Evolutionary conservation across 2,329 filamentous ascomycete species (phyloP), one percentile per base, ranked within the genome.

Genomic region (Hypocrella siamensis): DNA sequence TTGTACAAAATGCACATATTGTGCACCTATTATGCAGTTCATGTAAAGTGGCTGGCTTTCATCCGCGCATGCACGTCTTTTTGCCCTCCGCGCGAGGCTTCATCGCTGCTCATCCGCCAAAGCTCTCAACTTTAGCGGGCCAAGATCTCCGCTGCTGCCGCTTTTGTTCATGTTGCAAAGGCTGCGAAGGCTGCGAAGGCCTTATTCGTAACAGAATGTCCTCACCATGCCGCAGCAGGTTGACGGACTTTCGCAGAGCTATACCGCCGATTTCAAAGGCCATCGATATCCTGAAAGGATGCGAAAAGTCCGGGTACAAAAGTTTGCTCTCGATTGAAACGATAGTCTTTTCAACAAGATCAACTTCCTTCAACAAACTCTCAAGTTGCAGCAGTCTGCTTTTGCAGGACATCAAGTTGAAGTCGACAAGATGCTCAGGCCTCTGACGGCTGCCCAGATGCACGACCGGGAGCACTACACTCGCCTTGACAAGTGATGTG

Each of bases 271-370:
- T 42, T 18, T 51, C 40, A 5, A 42, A 25, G 2, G 45, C 49
- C 45, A 54, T 47, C 8, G 45, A 44, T 6, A 25, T 19, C n/a
- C 52, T 47, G n/a, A 52, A 50, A 5, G 37, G 28, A 1, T 30
- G 26, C n/a, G 42, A 33, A 19, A 54, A 44, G 6, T 49, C 41
- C 6, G 43, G 34, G n/a, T 53, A 43, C 2, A 57, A 38, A 11
- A 57, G 39, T 35, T 52, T 53, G 35, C 48, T 53, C 35, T 57
- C 51, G 7, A 57, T 52, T 3, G 49, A 50, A 6, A 30, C 32
- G 4, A 43, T 48, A 4, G 44, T 45, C 24, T 44, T 52, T 26
- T 41, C 33, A 18, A 54, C 45, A 17, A 38, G 34, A 4, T 40
- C 43, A 28, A 45, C 44, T 32, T 57, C 53, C 27, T 49, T 55